phyloP scores from a whole-genome alignment of 169 alveolate genomes.

The Cryptosporidium sp. region DNA sequence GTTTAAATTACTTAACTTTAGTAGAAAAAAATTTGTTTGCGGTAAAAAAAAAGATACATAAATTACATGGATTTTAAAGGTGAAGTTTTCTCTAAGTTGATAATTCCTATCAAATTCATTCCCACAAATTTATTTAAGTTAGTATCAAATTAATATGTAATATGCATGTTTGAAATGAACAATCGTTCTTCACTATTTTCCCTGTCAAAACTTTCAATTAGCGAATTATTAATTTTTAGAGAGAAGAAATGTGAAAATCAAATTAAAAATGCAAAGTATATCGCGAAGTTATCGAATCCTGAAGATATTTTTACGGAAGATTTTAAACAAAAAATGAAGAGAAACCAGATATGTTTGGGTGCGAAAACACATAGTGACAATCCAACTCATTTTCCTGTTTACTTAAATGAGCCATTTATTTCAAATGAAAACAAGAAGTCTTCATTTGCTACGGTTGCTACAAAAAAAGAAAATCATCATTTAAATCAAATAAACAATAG shows the following conservation, averaged over 20 bases:
- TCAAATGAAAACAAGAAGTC: background rate
- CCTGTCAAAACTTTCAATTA: constrained; percentile 38
- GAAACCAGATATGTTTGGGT: no score
- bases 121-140: background rate
- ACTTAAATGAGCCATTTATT: background rate
- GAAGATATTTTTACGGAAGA: background rate
- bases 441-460: background rate
- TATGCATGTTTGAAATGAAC: background rate
- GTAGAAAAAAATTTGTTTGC: background rate
- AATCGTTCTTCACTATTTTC: background rate
- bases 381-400: no score
- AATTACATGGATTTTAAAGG: background rate
- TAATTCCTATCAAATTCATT: background rate
- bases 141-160: background rate
- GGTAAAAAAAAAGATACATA: background rate
- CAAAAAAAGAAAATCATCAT: background rate
- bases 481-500: background rate
- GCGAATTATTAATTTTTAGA: background rate
- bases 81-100: background rate
- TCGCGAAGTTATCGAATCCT: background rate
- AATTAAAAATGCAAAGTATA: background rate
- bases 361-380: background rate
- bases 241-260: background rate
- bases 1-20: background rate
- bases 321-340: background rate